Evolutionary conservation across 129 eudicot genomes (phyloP), one percentile per base, ranked within the genome.

Genomic region (Centella asiatica): DNA sequence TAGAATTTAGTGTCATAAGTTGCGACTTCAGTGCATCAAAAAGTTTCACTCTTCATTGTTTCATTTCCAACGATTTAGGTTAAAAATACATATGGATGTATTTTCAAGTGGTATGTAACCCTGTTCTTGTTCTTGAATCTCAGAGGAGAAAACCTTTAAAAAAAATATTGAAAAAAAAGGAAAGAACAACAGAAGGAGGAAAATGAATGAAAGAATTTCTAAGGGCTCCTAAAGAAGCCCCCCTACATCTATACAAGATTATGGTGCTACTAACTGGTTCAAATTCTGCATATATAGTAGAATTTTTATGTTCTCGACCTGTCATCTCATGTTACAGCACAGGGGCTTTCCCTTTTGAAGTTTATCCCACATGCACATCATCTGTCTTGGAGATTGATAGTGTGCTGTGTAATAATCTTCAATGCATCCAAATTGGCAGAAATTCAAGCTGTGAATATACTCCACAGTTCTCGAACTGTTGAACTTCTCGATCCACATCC

Each of bases 251-350:
- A 64, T 20, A 45, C 29, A 44, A 34, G n/a, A 5, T n/a, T n/a
- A n/a, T n/a, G n/a, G n/a, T n/a, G n/a, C n/a, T n/a, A n/a, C n/a
- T n/a, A n/a, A n/a, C 39, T 42, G 15, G 14, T 31, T 28, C 26
- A 32, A 51, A 58, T 50, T 58, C 34, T 69, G 34, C 46, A 59
- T 58, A 23, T 20, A 11, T 46, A 2, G 25, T 9, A 20, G 34
- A 28, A 32, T 9, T 37, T 0, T n/a, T 9, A 1, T 17, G 10
- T 10, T 31, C 18, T 5, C n/a, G 27, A 37, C 12, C 24, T 68
- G 78, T 81, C 82, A 90, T 87, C 97, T 78, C 87, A 86, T 78
- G 79, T 87, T 87, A 76, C 99, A 92, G 79, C 99, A 92, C 47
- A 65, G 72, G 19, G 95, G 82, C 48, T 69, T 87, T 27, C 96